Percentiles rank a stretch among this genome's conserved stretches.
phyloP scores from a whole-genome alignment of 495 filamentous ascomycete genomes.

The Penicillium malachiteum region DNA sequence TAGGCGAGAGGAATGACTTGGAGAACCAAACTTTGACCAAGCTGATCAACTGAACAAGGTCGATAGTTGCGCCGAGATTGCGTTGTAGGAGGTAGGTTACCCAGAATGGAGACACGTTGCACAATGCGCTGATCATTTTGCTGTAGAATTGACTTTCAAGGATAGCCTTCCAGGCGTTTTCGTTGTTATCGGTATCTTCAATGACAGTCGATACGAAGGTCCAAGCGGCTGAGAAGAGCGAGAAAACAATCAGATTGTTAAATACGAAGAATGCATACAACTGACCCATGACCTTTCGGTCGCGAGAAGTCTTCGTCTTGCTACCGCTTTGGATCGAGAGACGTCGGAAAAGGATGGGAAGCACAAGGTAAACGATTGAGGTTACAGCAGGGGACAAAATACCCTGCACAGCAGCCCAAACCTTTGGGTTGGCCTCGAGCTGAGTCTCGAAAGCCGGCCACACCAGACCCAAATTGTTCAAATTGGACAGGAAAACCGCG shows the following conservation, averaged over 20 bases:
- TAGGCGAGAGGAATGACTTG: constrained; percentile 80
- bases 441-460: constrained; percentile 74
- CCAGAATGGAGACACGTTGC: constrained; percentile 86
- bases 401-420: constrained; percentile 91
- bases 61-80: constrained; percentile 85
- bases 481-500: constrained; percentile 85
- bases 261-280: constrained; percentile 96
- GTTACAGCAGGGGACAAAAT: constrained; percentile 88
- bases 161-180: constrained; percentile 67
- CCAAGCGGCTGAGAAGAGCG: constrained; percentile 80
- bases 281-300: constrained; percentile 88
- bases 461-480: constrained; percentile 73
- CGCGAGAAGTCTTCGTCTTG: constrained; percentile 84
- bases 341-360: constrained; percentile 88
- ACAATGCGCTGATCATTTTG: constrained; percentile 66
- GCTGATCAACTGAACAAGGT: constrained; percentile 80
- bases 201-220: constrained; percentile 66
- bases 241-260: constrained; percentile 95
- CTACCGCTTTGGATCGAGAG: constrained; percentile 79
- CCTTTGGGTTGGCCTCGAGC: constrained; percentile 55
- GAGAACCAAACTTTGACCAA: constrained; percentile 78
- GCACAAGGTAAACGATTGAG: constrained; percentile 81
- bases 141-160: constrained; percentile 57
- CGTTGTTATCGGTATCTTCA: constrained; percentile 46
- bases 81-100: constrained; percentile 89